Percentiles rank a stretch among this genome's conserved stretches.
phyloP scores from a whole-genome alignment of 306 rosid genomes.

The Phaseolus lunatus region DNA sequence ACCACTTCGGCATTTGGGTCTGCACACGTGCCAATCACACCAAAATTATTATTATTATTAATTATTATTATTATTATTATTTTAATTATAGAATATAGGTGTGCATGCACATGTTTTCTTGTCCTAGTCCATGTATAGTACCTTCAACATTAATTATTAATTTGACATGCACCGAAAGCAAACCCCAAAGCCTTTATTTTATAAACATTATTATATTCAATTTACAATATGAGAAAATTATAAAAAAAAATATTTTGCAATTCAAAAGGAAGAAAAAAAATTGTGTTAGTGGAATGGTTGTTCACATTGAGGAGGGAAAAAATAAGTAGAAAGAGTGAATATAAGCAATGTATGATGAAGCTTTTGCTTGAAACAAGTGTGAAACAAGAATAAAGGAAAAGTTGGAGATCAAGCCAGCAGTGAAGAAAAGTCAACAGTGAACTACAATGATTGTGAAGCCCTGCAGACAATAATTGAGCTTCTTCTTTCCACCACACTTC shows the following conservation, averaged over 20 bases:
- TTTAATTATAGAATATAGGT: background rate
- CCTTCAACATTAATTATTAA: conserved; percentile 1
- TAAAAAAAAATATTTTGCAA: background rate
- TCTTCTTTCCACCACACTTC: conserved; percentile 39
- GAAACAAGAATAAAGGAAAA: conserved; percentile 36
- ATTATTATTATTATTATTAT: no score
- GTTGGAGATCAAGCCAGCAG: conserved; percentile 40
- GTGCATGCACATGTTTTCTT: background rate
- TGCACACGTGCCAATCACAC: conserved; percentile 25
- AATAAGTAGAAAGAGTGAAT: background rate
- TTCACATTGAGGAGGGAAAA: conserved; percentile 26
- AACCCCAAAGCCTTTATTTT: background rate
- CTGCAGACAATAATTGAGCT: conserved; percentile 72
- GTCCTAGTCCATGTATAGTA: no score
- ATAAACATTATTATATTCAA: background rate
- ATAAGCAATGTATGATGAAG: no score
- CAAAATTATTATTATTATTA: background rate
- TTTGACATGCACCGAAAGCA: conserved; percentile 26
- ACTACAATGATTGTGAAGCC: conserved; percentile 65
- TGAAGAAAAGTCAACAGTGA: conserved; percentile 58
- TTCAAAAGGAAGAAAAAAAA: conserved; percentile 14
- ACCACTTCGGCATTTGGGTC: conserved; percentile 80
- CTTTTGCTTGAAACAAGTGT: conserved; percentile 22
- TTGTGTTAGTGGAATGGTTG: background rate
- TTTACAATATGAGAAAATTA: background rate